Evolutionary conservation across 148 eudicot species (phyloP), one percentile per base, ranked within the genome.

Genomic region (Gaultheria prostrata): DNA sequence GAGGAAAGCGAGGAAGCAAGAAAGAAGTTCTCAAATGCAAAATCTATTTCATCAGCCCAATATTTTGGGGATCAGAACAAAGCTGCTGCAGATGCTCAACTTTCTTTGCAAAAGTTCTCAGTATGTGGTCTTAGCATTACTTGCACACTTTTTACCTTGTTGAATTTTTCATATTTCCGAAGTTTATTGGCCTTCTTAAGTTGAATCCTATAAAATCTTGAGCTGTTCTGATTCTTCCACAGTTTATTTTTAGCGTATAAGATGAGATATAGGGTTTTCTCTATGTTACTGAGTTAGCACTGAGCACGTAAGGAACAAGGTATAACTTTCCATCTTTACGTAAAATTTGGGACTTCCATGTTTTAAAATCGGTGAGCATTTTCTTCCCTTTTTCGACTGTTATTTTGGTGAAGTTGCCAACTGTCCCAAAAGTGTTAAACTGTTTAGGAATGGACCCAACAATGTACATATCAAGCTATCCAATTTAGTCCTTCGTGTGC

Each of bases 1-100:
- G 93, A 93, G 90, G 99, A 97, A 89, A 91, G 94, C 77, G 98
- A 92, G 78, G 99, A 97, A 83, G 99, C 99, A 24, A 91, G 99
- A 88, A 94, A 93, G 87, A 97, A 97, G 86, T 97, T 97, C 89
- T 89, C 98, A 20, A 94, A 94, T 85, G 99, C 99, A 26, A 97
- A 97, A 88, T 93, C 99, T 11, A 97, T 97, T 83, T 97, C 99
- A 26, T 97, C 99, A 35, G 87, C 98, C 53, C 99, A 97, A 82
- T 97, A 83, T 88, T 97, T 90, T 85, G 99, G 98, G 75, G 97
- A 92, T 84, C 94, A 88, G 85, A 87, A 79, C 83, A 89, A 84
- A 85, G 86, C 89, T 85, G 93, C 90, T 80, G 10, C 53, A 80
- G 98, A 93, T 8, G 91, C 90, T 63, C 95, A 90, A 86, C 90